Evolutionary conservation across 352 stramenopile genomes (phyloP).

Genomic region (Phytopythium boreale): DNA sequence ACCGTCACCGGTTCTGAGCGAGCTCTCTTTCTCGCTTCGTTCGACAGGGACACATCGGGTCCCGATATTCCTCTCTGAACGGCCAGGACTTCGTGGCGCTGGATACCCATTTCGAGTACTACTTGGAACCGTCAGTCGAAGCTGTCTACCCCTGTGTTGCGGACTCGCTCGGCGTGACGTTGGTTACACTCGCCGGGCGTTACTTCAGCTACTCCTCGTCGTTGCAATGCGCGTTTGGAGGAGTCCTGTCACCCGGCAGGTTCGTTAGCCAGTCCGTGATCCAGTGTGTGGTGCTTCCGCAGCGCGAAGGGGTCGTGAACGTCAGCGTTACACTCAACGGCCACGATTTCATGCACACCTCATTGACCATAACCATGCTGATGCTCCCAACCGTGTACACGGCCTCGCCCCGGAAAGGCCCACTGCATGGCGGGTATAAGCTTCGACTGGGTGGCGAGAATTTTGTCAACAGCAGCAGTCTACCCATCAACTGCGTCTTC

Average conservation of each 20-base stretch:
- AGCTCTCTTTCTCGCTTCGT: conserved; percentile 4
- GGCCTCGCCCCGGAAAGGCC: conserved; percentile 32
- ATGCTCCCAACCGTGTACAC: conserved; percentile 41
- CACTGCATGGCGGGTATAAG: conserved; percentile 24
- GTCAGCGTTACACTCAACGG: conserved; percentile 69
- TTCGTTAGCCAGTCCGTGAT: conserved; percentile 63
- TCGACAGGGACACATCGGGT: conserved; percentile 14
- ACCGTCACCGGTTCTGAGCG: conserved; percentile 17
- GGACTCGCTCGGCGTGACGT: conserved; percentile 47
- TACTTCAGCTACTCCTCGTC: conserved; percentile 51
- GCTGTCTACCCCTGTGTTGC: conserved; percentile 36
- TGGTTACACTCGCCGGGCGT: conserved; percentile 52
- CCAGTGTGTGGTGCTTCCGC: conserved; percentile 49
- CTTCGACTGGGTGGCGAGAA: conserved; percentile 30
- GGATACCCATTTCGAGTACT: conserved; percentile 59
- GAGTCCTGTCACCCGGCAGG: conserved; percentile 30
- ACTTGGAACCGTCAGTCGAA: conserved; percentile 39
- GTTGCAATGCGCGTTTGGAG: conserved; percentile 58
- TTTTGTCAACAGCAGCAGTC: conserved; percentile 18
- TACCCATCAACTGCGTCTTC: conserved; percentile 27
- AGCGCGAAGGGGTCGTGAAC: conserved; percentile 18
- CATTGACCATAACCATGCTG: conserved; percentile 44
- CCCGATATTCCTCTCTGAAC: conserved; percentile 67
- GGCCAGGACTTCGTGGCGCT: conserved; percentile 59
- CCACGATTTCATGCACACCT: conserved; percentile 40